Base-by-base conservation (phyloP, 108 stramenopile species). In the Conticribra guillardii region DNA sequence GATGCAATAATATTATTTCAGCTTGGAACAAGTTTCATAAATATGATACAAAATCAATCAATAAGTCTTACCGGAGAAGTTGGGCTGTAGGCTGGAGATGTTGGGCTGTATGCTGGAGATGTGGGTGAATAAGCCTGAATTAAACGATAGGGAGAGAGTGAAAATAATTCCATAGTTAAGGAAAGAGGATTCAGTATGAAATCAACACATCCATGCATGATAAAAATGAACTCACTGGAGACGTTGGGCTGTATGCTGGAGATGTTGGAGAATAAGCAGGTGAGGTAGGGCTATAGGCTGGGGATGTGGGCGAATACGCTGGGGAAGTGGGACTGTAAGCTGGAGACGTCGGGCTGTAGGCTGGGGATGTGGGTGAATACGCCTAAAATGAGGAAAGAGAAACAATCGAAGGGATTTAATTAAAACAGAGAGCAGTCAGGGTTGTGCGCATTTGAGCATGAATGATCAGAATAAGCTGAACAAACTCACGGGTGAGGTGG, bases 191-290 rank as follows among this genome's bases (percentile, higher is more conserved):
- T n/a, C n/a, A n/a, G n/a, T n/a, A n/a, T n/a, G n/a, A n/a, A n/a
- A n/a, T n/a, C n/a, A n/a, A n/a, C n/a, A n/a, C n/a, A n/a, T n/a
- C n/a, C n/a, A n/a, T n/a, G n/a, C 44, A 26, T 54, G 52, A n/a
- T 9, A 18, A 54, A 8, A 54, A 23, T 8, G 52, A 54, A 54
- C 17, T 7, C 21, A n/a, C 8, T 11, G 17, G 16, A 54, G 17
- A 23, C 2, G 93, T 93, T 1, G 96, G 96, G 8, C 79, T 80
- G 76, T 96, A 97, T n/a, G 87, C 90, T 5, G 97, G 98, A 48
- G 78, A 81, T 19, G 93, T 95, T 0, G 95, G 95, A 27, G 79
- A 79, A 48, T 86, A 92, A 0, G 92, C 91, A 23, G 87, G 74
- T 27, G 54, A 48, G 18, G 50, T 49, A 2, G 45, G 27, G 24